Evolutionary conservation across 495 filamentous ascomycete genomes (phyloP).

Genomic region (Schizothecium vesticola): DNA sequence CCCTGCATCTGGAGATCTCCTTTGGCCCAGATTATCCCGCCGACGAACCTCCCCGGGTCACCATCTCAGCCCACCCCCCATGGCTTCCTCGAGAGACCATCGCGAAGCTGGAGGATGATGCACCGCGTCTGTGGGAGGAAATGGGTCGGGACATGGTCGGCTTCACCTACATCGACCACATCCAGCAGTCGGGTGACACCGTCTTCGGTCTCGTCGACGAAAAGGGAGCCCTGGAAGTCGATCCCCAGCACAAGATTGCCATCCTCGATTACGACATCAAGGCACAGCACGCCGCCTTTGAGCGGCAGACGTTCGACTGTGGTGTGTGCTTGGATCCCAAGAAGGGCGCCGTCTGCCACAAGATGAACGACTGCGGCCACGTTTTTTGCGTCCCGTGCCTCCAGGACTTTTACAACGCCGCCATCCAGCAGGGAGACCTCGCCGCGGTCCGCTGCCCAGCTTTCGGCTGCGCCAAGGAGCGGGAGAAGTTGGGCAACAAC

Average conservation of each 20-base stretch:
- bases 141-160: slow-evolving; percentile 70
- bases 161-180: slow-evolving; percentile 78
- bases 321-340: slow-evolving; percentile 90
- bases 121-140: slow-evolving; percentile 71
- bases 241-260: slow-evolving; percentile 58
- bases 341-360: slow-evolving; percentile 77
- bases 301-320: slow-evolving; percentile 82
- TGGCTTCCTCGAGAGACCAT: slow-evolving; percentile 65
- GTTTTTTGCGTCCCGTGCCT: slow-evolving; percentile 86
- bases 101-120: slow-evolving; percentile 56
- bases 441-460: slow-evolving; percentile 68
- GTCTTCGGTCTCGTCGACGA: slow-evolving; percentile 65
- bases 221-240: slow-evolving; percentile 48
- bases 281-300: slow-evolving; percentile 66
- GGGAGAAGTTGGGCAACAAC: slow-evolving; percentile 29
- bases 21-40: slow-evolving; percentile 75
- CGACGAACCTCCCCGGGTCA: slow-evolving; percentile 57
- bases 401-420: slow-evolving; percentile 81
- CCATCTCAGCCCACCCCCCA: slow-evolving; percentile 56
- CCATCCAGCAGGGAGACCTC: slow-evolving; percentile 81
- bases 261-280: slow-evolving; percentile 76
- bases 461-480: slow-evolving; percentile 67
- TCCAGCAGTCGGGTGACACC: slow-evolving; percentile 73
- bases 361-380: slow-evolving; percentile 72
- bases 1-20: slow-evolving; percentile 60